Conservation (phyloP, 768 basidiomycete genomes). For the Leucocoprinus leucothites region DNA sequence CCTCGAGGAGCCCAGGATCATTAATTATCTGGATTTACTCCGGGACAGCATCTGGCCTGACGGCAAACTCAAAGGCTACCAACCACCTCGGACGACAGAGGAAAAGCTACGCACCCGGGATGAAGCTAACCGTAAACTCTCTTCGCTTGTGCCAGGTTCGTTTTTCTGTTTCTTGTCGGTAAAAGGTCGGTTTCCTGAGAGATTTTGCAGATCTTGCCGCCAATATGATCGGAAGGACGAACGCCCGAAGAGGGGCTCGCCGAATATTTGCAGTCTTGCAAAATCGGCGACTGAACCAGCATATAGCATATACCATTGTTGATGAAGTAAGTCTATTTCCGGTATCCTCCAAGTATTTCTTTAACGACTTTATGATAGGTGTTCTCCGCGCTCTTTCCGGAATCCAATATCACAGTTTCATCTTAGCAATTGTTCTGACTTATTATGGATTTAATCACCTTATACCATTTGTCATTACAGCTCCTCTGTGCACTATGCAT, state of each 20-base stretch:
- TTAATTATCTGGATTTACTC: conserved; percentile 63
- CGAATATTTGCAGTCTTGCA: conserved; percentile 93
- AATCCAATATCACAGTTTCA: conserved; percentile 19
- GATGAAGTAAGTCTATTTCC: conserved; percentile 67
- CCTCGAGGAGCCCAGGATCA: conserved; percentile 66
- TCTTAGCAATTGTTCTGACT: not conserved
- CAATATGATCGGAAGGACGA: conserved; percentile 97
- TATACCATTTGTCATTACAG: not conserved
- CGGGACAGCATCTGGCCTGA: conserved; percentile 82
- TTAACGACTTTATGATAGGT: conserved; percentile 32
- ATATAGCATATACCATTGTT: conserved; percentile 81
- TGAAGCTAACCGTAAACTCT: conserved; percentile 87
- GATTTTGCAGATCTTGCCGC: conserved; percentile 75
- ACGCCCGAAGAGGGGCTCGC: conserved; percentile 89
- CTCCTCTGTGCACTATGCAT: not conserved
- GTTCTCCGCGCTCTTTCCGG: conserved; percentile 60
- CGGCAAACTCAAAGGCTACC: conserved; percentile 65
- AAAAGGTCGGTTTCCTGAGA: not conserved
- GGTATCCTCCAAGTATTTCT: not conserved
- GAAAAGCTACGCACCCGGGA: conserved; percentile 80
- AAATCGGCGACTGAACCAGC: conserved; percentile 92
- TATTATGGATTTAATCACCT: not conserved
- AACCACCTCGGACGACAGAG: conserved; percentile 67
- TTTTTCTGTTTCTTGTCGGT: not conserved
- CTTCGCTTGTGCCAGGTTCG: conserved; percentile 86